Evolutionary conservation across 2,329 filamentous ascomycete genomes (phyloP).

Genomic region (Herpotrichia juniperi): DNA sequence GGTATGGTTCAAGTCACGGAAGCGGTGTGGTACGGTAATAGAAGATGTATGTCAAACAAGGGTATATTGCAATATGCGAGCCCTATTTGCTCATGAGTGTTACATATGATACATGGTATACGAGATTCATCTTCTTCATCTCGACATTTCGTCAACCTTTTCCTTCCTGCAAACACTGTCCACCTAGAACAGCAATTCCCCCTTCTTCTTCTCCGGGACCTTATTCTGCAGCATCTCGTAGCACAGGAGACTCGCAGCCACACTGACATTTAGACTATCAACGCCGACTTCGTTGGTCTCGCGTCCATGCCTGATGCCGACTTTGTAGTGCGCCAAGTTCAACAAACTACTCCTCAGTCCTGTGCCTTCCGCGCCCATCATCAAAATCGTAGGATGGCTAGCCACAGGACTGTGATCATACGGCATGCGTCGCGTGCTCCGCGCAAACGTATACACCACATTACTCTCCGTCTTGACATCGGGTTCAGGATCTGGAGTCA

Average conservation of each 20-base stretch:
- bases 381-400: conserved; percentile 71
- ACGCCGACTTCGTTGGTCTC: conserved; percentile 61
- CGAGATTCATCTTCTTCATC: too few species aligned
- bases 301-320: conserved; percentile 66
- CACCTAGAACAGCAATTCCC: conserved; percentile 31
- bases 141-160: too few species aligned
- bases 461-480: conserved; percentile 11
- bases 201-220: conserved; percentile 18
- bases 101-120: neutral
- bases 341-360: conserved; percentile 35
- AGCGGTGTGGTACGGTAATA: too few species aligned
- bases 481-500: neutral
- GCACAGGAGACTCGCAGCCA: conserved; percentile 79
- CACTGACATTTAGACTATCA: conserved; percentile 93
- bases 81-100: neutral
- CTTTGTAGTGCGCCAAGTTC: conserved; percentile 66
- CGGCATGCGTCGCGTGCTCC: conserved; percentile 24
- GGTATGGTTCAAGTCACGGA: too few species aligned
- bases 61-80: neutral
- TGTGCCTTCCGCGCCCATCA: conserved; percentile 59
- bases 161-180: too few species aligned
- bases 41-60: too few species aligned
- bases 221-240: conserved; percentile 69
- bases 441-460: conserved; percentile 31
- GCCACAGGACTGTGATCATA: conserved; percentile 34